Evolutionary conservation across 2,329 filamentous ascomycete species (phyloP), one percentile per base, ranked within the genome.

Genomic region (Pestalotiopsis sp.): DNA sequence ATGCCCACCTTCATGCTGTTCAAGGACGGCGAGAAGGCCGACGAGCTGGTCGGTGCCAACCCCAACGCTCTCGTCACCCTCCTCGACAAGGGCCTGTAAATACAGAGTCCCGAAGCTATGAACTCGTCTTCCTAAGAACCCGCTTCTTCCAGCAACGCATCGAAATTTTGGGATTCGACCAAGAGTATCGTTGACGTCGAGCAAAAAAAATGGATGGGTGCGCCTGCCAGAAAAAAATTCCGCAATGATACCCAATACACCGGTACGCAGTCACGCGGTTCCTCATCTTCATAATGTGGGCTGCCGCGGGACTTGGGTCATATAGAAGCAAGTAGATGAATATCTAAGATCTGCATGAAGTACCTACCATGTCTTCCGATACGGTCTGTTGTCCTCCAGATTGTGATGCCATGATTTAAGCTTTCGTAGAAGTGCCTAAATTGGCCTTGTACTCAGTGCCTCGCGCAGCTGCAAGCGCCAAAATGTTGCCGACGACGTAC

Each of bases 1-100:
- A 97, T 98, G 94, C 95, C 95, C 67, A 97, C 94, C 36, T 97
- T 98, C 84, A 77, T 92, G 68, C 81, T 97, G 77, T 97, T 94
- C 89, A 93, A 94, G 87, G 81, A 91, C 74, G 94, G 92, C 72
- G 80, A 93, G 80, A 92, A 93, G 85, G 81, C 90, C 45, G 85
- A 82, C 58, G 91, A 93, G 82, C 83, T 97, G 69, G 89, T 96
- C 36, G 95, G 95, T 71, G 94, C 94, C 76, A 94, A 94, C 83
- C 91, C 91, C n/a, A 79, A 81, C 63, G 90, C 86, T n/a, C 82
- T 97, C 69, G 81, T 88, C 81, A 80, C 70, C 36, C 74, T 83
- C n/a, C 74, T 84, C 13, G 68, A 74, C 70, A 76, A 75, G 69
- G 57, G 69, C 49, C 23, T 64, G 57, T 59, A 59, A 59, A 59